Conservation (phyloP, 2,329 filamentous ascomycete species). For the Podosphaera fusca region DNA sequence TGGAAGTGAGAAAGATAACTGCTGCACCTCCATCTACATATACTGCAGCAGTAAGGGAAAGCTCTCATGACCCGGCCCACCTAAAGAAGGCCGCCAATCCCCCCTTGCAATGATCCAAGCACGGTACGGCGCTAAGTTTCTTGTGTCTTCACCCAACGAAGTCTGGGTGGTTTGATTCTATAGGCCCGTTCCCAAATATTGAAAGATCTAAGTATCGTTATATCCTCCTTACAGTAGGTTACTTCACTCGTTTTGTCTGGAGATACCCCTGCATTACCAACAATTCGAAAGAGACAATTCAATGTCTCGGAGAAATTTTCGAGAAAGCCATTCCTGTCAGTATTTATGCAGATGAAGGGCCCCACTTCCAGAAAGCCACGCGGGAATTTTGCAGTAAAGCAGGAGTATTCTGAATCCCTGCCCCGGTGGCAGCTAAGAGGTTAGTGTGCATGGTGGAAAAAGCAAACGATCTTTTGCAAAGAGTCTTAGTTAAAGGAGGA, state of each 20-base stretch:
- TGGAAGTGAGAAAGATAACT: no score
- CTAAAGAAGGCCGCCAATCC: no score
- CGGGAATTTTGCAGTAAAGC: background rate
- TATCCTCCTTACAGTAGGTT: background rate
- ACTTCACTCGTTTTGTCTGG: conserved; percentile 1
- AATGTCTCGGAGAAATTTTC: background rate
- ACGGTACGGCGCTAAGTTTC: background rate
- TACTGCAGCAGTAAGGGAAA: no score
- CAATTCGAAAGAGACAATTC: background rate
- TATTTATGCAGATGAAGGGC: background rate
- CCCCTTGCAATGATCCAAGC: background rate
- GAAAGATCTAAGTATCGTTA: background rate
- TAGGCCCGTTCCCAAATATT: background rate
- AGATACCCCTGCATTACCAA: background rate
- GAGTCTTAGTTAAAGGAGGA: background rate
- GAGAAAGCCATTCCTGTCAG: background rate
- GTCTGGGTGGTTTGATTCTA: background rate
- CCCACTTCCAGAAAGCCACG: background rate
- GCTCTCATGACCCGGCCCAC: no score
- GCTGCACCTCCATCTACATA: no score
- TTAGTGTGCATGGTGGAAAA: conserved; percentile 1
- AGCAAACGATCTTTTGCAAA: background rate
- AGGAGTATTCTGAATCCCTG: background rate
- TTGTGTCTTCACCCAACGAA: background rate
- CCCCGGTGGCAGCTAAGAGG: background rate